Base-by-base conservation (phyloP, 163 green algal species). In the Chlorella variabilis region DNA sequence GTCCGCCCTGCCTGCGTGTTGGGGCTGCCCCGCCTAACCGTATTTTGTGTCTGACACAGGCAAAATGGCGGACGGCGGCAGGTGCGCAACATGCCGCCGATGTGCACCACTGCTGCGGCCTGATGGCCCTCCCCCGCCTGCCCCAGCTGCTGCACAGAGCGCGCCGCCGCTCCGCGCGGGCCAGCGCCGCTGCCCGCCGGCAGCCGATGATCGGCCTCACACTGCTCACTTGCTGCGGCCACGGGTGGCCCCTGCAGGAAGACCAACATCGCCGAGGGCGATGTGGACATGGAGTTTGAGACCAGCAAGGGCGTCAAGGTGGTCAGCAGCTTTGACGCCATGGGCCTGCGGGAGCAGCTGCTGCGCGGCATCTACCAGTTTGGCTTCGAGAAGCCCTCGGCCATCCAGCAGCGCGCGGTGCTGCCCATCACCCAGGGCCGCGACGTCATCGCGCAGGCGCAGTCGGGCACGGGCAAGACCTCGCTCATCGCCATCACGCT, bases 381-480 rank as follows among this genome's bases (percentile, higher is more conserved):
- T 77, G 97, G 97, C 56, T 99, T 99, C 88, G 96, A 99, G 84
- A 98, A 97, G 89, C 97, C 97, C 0, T 99, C 95, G 7, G 97
- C 97, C 56, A 99, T 99, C 77, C 97, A 99, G 89, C 96, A 99
- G 88, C 92, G 97, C 25, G 97, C 97, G 0, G 90, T 99, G n/a
- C 70, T 97, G 85, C 97, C 97, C 48, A 80, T 80, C 38, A 69
- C 59, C 54, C 73, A 80, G 76, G 94, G 95, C 4, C 87, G 96
- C 9, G 97, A 99, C 87, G 95, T 99, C 20, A 99, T 99, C 75
- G 97, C 97, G 25, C 91, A 99, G 86, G 97, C 97, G 31, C 97
- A 99, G 86, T 98, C 94, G 4, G 97, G 97, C 31, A 99, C 97
- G 41, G 97, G 97, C 56, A 99, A 99, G 83, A 98, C 95, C 2